These are phyloP conservation scores for Annulohypoxylon moriforme DNA, from an alignment of 495 filamentous ascomycete genomes.

Conservation along the genomic window DNA sequence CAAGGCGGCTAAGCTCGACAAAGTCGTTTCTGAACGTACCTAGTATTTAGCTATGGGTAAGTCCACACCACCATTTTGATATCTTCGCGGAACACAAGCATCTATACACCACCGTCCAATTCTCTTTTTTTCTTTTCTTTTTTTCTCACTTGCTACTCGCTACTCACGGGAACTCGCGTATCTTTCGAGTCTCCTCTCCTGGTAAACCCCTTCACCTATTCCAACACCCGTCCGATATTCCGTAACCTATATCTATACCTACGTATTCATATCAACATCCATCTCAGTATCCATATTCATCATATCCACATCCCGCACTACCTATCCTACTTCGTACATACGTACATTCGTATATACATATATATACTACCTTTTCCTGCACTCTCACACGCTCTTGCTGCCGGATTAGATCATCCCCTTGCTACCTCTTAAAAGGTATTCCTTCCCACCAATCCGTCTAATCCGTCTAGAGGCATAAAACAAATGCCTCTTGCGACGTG, in stretches of 20 bases:
- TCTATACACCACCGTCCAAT: conserved; percentile 29
- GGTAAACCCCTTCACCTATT: conserved; percentile 33
- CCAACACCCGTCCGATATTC: background rate
- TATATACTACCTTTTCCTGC: conserved; percentile 40
- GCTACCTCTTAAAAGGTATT: conserved; percentile 28
- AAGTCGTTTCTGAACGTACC: conserved; percentile 48
- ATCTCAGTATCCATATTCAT: conserved; percentile 25
- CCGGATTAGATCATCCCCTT: conserved; percentile 34
- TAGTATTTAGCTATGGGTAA: conserved; percentile 58
- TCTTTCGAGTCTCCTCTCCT: conserved; percentile 27
- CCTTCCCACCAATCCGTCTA: conserved; percentile 34
- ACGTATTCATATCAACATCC: no score
- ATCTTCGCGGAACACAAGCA: conserved; percentile 38
- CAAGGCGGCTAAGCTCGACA: conserved; percentile 57
- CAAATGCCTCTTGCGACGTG: conserved; percentile 57
- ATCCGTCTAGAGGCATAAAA: conserved; percentile 34
- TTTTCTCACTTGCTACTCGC: conserved; percentile 20
- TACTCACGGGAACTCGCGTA: conserved; percentile 9
- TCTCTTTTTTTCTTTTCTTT: background rate
- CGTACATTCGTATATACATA: conserved; percentile 46
- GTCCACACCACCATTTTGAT: conserved; percentile 50
- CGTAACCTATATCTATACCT: conserved; percentile 38
- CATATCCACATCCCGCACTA: conserved; percentile 49
- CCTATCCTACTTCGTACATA: conserved; percentile 50
- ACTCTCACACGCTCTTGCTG: conserved; percentile 36